A percentile compares a stretch with the other conserved stretches of the same genome.
Evolutionary conservation across 176 grass and related monocot genomes (phyloP).

Genomic region (Puya raimondii): DNA sequence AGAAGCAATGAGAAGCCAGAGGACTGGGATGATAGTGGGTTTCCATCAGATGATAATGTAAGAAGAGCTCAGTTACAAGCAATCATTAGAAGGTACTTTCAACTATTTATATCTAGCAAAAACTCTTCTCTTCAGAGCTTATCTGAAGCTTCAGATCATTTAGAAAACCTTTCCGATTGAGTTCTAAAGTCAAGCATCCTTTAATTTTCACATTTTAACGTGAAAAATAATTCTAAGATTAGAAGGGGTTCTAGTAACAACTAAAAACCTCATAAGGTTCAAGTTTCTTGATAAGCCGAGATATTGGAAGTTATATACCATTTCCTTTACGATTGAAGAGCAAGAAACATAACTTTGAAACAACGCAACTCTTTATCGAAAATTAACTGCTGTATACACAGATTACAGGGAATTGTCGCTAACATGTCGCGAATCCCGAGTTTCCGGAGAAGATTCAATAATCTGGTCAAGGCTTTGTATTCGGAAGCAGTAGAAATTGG

Average conservation of each 20-base stretch:
- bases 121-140: too few species aligned
- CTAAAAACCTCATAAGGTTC: too few species aligned
- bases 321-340: too few species aligned
- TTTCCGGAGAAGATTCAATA: conserved; percentile 62
- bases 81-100: conserved; percentile 68
- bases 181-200: too few species aligned
- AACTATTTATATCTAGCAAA: not conserved
- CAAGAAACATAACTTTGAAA: too few species aligned
- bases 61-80: conserved; percentile 80
- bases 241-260: too few species aligned
- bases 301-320: too few species aligned
- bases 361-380: not conserved
- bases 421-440: conserved; percentile 62
- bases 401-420: conserved; percentile 60
- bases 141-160: too few species aligned
- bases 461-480: conserved; percentile 54
- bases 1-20: conserved; percentile 52
- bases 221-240: too few species aligned
- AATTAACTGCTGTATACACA: conserved; percentile 19
- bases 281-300: too few species aligned
- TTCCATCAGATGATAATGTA: conserved; percentile 40
- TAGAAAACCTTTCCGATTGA: too few species aligned
- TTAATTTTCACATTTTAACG: too few species aligned
- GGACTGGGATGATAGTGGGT: conserved; percentile 58
- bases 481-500: conserved; percentile 33